phyloP scores from a whole-genome alignment of 345 rosid species.

The Abelmoschus esculentus region DNA sequence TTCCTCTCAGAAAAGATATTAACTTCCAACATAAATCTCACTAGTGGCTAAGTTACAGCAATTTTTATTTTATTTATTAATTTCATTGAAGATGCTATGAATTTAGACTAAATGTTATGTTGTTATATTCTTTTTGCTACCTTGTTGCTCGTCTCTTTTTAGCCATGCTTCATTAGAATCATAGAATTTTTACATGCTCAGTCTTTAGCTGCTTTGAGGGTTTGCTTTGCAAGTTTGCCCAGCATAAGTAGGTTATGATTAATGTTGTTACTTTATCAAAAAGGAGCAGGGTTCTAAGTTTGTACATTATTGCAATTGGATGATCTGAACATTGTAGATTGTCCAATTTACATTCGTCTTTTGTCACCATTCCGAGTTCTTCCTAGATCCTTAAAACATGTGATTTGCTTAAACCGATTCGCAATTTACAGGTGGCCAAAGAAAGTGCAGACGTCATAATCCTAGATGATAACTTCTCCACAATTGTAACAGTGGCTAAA shows the following conservation, averaged over 20 bases:
- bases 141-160: neutral
- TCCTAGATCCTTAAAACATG: neutral
- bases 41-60: neutral
- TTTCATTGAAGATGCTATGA: neutral
- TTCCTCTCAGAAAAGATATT: neutral
- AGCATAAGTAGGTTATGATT: neutral
- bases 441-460: conserved; percentile 89
- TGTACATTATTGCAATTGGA: neutral
- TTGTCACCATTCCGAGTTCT: neutral
- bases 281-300: neutral
- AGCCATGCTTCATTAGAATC: neutral
- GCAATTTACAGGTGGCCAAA: conserved; percentile 56
- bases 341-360: neutral
- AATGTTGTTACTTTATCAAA: neutral
- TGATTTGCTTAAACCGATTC: neutral
- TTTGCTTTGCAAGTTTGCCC: neutral
- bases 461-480: conserved; percentile 77
- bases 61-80: neutral
- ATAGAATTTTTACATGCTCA: neutral
- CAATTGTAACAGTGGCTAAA: conserved; percentile 69
- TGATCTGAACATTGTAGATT: neutral
- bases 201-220: neutral
- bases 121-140: neutral
- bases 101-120: neutral
- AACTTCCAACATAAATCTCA: neutral